Conservation (phyloP, 176 grass and related monocot genomes). For the Cymbopogon citratus region DNA sequence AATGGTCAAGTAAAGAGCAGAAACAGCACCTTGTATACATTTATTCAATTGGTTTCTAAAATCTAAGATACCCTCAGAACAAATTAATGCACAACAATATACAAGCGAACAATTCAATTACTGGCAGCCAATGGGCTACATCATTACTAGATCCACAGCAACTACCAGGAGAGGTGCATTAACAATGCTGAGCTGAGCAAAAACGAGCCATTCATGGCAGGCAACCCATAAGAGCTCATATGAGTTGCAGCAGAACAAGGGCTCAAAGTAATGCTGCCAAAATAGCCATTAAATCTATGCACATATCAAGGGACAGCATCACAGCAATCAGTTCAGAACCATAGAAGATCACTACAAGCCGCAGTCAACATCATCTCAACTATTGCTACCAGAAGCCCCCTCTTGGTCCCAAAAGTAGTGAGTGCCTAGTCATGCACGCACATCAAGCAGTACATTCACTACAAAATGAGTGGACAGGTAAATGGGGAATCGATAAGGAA, state of each 20-base stretch:
- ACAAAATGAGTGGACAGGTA: not conserved
- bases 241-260: not conserved
- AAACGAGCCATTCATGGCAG: too few relatives aligned
- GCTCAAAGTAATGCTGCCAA: not conserved
- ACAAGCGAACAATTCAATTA: not conserved
- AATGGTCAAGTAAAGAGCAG: not conserved
- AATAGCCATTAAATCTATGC: not conserved
- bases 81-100: not conserved
- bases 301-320: not conserved
- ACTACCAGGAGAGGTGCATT: not conserved
- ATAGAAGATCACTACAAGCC: not conserved
- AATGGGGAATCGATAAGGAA: not conserved
- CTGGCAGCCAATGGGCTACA: not conserved
- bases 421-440: not conserved
- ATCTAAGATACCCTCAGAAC: not conserved
- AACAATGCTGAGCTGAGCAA: too few relatives aligned
- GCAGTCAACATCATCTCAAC: not conserved
- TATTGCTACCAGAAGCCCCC: not conserved
- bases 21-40: not conserved
- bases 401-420: not conserved
- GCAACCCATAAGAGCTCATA: not conserved
- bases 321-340: not conserved
- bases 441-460: not conserved
- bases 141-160: not conserved
- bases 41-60: not conserved